Evolutionary conservation across 208 protist genomes (phyloP).

Genomic region (Leptomonas pyrrhocoris): DNA sequence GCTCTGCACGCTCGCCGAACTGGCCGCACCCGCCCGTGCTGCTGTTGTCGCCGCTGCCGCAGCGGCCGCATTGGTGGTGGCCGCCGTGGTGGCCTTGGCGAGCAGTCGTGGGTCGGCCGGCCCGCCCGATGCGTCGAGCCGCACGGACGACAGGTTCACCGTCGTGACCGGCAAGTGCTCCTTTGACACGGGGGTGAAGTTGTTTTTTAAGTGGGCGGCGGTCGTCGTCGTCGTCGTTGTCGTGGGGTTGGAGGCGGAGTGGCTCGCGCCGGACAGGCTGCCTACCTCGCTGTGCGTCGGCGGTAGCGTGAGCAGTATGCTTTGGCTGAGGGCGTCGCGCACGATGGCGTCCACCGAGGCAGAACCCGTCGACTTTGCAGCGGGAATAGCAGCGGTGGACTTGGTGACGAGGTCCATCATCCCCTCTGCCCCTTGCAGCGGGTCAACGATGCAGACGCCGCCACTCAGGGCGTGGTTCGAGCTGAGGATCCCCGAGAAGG

Average conservation of each 20-base stretch:
- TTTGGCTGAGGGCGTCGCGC: conserved; percentile 67
- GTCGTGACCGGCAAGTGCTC: neutral
- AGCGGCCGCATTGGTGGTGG: neutral
- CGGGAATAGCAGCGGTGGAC: neutral
- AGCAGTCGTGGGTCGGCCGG: neutral
- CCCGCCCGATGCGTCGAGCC: neutral
- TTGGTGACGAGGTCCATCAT: conserved; percentile 1
- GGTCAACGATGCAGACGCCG: neutral
- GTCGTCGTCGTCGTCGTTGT: neutral
- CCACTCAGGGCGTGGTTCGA: neutral
- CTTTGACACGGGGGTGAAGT: neutral
- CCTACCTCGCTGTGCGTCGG: conserved; percentile 25
- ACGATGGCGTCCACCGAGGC: conserved; percentile 52
- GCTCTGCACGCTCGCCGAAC: neutral
- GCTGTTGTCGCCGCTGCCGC: neutral
- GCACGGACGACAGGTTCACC: conserved; percentile 16
- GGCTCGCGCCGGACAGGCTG: neutral
- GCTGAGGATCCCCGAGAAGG: conserved; percentile 3
- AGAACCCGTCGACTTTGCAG: conserved; percentile 10
- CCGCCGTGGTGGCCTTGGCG: neutral
- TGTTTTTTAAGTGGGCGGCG: neutral
- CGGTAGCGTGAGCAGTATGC: conserved; percentile 47
- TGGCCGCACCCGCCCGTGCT: neutral
- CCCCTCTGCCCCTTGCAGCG: neutral
- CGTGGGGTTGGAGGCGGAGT: neutral